A percentile compares a stretch with the other conserved stretches of the same genome.
Conservation (phyloP, 2,329 filamentous ascomycete species). For the Taxawa tesnikishii region DNA sequence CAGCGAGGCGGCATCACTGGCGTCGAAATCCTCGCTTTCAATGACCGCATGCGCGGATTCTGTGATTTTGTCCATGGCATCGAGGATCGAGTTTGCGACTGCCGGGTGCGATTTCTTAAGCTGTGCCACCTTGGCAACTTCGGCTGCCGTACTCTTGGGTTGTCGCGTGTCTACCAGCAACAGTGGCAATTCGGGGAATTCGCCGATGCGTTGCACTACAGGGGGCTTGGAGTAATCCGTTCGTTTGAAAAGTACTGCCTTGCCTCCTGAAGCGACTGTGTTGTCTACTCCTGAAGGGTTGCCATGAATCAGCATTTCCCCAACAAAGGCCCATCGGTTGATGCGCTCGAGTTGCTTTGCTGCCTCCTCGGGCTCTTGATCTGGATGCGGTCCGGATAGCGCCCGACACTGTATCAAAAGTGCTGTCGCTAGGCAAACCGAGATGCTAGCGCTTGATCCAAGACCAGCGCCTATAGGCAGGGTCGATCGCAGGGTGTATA, state of each 20-base stretch:
- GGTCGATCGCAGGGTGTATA: constrained; percentile 85
- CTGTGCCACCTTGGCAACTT: constrained; percentile 75
- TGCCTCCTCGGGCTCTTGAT: constrained; percentile 81
- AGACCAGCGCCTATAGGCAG: constrained; percentile 87
- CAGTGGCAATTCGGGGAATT: constrained; percentile 85
- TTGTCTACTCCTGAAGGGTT: constrained; percentile 97
- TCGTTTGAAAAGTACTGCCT: constrained; percentile 83
- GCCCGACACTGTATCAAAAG: constrained; percentile 80
- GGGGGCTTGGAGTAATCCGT: constrained; percentile 65
- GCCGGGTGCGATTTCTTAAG: constrained; percentile 61
- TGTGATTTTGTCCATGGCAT: constrained; percentile 70
- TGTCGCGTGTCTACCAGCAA: constrained; percentile 84
- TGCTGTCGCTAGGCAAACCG: constrained; percentile 75
- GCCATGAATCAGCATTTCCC: constrained; percentile 93
- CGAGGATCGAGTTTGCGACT: constrained; percentile 68
- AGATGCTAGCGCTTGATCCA: constrained; percentile 88
- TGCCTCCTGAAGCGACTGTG: constrained; percentile 85
- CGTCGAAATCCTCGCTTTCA: constrained; percentile 51
- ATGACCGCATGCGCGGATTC: constrained; percentile 45
- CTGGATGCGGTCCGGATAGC: constrained; percentile 78
- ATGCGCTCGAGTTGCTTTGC: constrained; percentile 85
- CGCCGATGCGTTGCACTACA: constrained; percentile 60
- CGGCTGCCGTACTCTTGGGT: constrained; percentile 68
- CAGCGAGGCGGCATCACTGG: constrained; percentile 50
- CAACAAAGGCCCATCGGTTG: constrained; percentile 95